Percentiles rank a stretch among this genome's conserved stretches.
These are phyloP conservation scores for Mortierella sp. DNA, from an alignment of 371 early-diverging fungal species.

Conservation along the genomic window DNA sequence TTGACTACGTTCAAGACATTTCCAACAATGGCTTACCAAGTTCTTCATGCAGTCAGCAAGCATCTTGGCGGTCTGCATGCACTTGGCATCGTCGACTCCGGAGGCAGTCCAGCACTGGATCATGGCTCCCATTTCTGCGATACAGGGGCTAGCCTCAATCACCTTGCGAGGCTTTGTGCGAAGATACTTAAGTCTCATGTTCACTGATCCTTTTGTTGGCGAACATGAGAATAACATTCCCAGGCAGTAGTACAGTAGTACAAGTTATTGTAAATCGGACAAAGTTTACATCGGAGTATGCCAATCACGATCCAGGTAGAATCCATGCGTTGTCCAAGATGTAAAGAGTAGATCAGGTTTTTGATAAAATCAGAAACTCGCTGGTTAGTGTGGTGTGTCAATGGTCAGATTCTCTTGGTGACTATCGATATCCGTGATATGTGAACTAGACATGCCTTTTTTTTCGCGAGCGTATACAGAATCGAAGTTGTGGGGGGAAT, in stretches of 20 bases:
- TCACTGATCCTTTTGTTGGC: slow-evolving; percentile 21
- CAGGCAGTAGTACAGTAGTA: not conserved
- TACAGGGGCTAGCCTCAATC: slow-evolving; percentile 71
- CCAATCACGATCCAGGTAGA: not conserved
- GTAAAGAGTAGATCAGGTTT: not conserved
- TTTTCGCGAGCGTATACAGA: not conserved
- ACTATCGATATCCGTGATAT: not conserved
- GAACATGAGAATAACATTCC: not conserved
- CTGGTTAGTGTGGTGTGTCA: not conserved
- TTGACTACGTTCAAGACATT: not conserved
- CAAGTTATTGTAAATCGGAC: no score
- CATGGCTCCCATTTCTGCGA: slow-evolving; percentile 75
- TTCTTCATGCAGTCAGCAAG: slow-evolving; percentile 74
- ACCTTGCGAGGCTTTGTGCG: slow-evolving; percentile 76
- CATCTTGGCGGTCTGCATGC: slow-evolving; percentile 66
- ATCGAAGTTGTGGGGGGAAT: not conserved
- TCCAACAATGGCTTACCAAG: slow-evolving; percentile 61
- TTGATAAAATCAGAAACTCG: not conserved
- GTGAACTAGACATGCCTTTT: not conserved
- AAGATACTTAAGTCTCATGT: slow-evolving; percentile 76
- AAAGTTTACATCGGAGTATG: not conserved
- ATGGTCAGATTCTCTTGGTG: not conserved
- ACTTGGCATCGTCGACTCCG: slow-evolving; percentile 71
- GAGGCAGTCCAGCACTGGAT: slow-evolving; percentile 77
- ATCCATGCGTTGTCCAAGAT: not conserved